Base-by-base conservation (phyloP, 1,139 yeast genomes). In the Pichia cactophila region DNA sequence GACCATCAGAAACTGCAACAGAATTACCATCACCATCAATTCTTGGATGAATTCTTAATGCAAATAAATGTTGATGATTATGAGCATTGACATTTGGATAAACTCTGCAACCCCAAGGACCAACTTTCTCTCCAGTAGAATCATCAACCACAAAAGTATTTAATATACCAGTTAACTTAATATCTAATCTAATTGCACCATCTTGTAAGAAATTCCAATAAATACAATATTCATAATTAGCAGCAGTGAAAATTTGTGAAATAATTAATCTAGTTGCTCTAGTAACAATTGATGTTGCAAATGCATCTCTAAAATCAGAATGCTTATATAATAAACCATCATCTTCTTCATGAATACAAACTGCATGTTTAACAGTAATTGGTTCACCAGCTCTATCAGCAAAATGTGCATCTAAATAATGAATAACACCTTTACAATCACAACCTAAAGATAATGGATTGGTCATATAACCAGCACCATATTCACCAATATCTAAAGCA, bases 391-490 rank as follows among this genome's bases (percentile, higher is more conserved):
- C 66, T 64, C 78, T 77, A 65, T 78, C 80, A 44, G 82, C 75
- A 62, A 83, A 81, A 66, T 80, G 81, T 28, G 86, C 90, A 67
- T 84, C 90, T 68, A 85, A 65, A 69, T 85, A 85, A 65, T 85
- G 89, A 58, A 85, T 85, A 44, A 80, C 88, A 61, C 92, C 94
- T 65, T 84, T 83, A 70, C 94, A 85, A 66, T 85, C 94, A 66
- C 94, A 85, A 36, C 92, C 92, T 50, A 85, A 73, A 26, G 86
- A 70, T 58, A 85, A 73, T 41, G 90, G 86, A 68, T 85, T 85
- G 47, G 94, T 81, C 80, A 85, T 81, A 71, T 80, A 79, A 60
- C 94, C 94, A 56, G 89, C 90, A 69, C 94, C 94, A 65, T 84
- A 84, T 68, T 85, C 94, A 63, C 94, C 94, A 59, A 85, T 80